Conservation (phyloP, 768 basidiomycete genomes). For the Rhizopogon rudus region DNA sequence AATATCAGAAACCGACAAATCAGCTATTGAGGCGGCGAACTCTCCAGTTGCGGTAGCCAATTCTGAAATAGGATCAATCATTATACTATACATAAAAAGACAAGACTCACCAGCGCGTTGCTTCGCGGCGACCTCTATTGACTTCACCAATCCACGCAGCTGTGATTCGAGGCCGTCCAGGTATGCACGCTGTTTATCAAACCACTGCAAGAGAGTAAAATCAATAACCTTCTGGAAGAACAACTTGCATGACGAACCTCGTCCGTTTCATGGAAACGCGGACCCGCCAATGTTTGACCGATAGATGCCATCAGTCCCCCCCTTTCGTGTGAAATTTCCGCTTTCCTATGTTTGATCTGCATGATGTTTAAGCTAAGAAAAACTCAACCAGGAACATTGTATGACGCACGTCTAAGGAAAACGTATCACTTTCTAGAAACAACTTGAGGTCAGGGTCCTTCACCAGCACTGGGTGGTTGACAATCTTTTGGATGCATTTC, state of each 20-base stretch:
- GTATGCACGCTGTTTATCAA: conserved; percentile 79
- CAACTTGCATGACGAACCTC: conserved; percentile 44
- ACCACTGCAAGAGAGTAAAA: conserved; percentile 61
- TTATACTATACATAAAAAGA: background rate
- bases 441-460: conserved; percentile 85
- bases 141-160: conserved; percentile 78
- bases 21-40: conserved; percentile 66
- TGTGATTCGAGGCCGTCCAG: conserved; percentile 90
- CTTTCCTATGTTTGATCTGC: conserved; percentile 85
- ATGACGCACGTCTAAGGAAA: conserved; percentile 76
- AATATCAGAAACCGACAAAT: conserved; percentile 73
- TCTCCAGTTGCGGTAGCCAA: conserved; percentile 68
- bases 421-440: conserved; percentile 92
- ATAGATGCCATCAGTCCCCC: conserved; percentile 83
- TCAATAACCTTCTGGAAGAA: background rate
- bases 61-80: conserved; percentile 37
- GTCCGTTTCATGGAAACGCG: conserved; percentile 84
- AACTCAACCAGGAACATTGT: background rate
- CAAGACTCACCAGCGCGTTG: conserved; percentile 61
- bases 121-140: conserved; percentile 82
- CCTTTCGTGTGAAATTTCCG: conserved; percentile 69
- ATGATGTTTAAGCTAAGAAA: background rate
- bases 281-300: conserved; percentile 72
- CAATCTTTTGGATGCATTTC: conserved; percentile 89
- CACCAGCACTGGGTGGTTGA: conserved; percentile 84